A percentile compares a stretch with the other conserved stretches of the same genome.
Evolutionary conservation across 176 grass and related monocot genomes (phyloP).

Genomic region (Raddia guianensis): DNA sequence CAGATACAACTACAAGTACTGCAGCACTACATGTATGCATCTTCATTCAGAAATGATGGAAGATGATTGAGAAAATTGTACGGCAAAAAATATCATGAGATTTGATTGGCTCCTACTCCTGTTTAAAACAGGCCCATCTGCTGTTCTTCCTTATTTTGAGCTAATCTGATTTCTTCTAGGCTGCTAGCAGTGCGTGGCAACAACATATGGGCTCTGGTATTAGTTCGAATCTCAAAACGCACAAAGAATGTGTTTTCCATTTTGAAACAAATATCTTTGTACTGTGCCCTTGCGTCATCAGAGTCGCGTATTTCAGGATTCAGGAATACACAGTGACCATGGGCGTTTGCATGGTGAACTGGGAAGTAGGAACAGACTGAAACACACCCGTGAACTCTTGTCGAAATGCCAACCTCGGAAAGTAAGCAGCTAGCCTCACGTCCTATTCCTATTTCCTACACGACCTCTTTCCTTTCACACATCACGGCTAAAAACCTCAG

Average conservation of each 20-base stretch:
- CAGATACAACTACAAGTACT: slow-evolving; percentile 88
- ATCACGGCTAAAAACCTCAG: slow-evolving; percentile 20
- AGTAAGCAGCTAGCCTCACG: neutral
- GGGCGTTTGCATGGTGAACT: neutral
- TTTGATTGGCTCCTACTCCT: neutral
- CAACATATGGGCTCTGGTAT: neutral
- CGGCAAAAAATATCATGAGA: neutral
- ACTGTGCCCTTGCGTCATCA: neutral
- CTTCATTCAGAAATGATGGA: slow-evolving; percentile 77
- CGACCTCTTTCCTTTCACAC: slow-evolving; percentile 30
- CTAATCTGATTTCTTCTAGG: neutral
- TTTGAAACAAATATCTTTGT: no score
- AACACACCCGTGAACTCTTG: slow-evolving; percentile 38
- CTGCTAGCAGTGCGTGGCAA: neutral
- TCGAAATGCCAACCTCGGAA: slow-evolving; percentile 17
- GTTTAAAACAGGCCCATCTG: neutral
- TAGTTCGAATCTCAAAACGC: neutral
- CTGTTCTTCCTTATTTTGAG: neutral
- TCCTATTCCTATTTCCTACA: neutral
- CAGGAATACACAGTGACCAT: neutral
- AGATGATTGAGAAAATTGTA: slow-evolving; percentile 46
- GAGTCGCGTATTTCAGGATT: neutral
- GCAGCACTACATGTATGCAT: slow-evolving; percentile 92
- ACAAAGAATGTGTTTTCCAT: no score
- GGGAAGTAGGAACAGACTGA: neutral